Base-by-base conservation (phyloP, 345 rosid genomes). In the Eucalyptus polybractea region DNA sequence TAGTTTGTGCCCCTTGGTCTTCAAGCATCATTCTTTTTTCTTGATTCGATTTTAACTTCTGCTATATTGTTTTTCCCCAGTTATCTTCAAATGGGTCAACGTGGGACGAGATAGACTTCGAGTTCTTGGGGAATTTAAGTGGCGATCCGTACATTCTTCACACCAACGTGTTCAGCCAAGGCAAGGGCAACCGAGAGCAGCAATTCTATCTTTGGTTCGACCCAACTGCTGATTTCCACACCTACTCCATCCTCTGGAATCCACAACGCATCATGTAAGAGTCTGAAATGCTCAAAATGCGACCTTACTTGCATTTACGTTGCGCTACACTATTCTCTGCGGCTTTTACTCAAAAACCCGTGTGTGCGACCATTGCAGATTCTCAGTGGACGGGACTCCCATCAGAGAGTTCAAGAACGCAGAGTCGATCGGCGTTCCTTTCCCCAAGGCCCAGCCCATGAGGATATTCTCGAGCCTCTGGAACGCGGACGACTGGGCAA, bases 401-500 rank as follows among this genome's bases (percentile, higher is more conserved):
- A 93, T 95, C 37, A 94, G 96, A 92, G 93, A 94, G 86, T 94
- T 95, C 94, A 95, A 94, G 94, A 95, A 94, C 92, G 56, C 91
- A 93, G 94, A 91, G 40, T 90, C 94, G 10, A 19, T 62, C 33
- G 94, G 94, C 7, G 93, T 93, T 88, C 89, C 93, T 29, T 95
- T 93, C 87, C 96, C 96, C 37, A 92, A 92, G 90, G 92, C 86
- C 89, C 91, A 56, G 87, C 93, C 96, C 27, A 95, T 95, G 95
- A 95, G 94, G 17, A 92, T 95, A 88, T 93, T 92, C 83, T 95
- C 96, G 1, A 95, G 96, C 88, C 92, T 94, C 13, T 95, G 96
- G 95, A 94, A 95, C 86, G 96, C 93, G 3, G 96, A 93, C 50
- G 95, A 93, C 72, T 94, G 96, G 96, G 96, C 96, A 2, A 95